Base-by-base conservation (phyloP, 1,139 yeast genomes). In the Sugiyamaella sp. region DNA sequence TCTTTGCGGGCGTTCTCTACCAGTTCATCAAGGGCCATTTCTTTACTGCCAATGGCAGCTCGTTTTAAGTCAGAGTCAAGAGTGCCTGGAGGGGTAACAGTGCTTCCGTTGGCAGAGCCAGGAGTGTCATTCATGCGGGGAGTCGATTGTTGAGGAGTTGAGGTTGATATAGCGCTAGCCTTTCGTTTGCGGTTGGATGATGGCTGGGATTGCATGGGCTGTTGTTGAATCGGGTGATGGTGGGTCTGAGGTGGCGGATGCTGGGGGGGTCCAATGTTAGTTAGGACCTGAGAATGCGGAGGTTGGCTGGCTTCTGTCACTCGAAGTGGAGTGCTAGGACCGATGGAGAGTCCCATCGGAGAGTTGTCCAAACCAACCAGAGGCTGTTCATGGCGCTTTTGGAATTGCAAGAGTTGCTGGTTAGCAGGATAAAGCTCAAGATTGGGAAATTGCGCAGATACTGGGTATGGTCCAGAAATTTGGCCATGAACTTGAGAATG, bases 11-110 rank as follows among this genome's bases (percentile, higher is more conserved):
- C 78, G 22, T 74, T 70, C 5, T 71, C 65, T 0, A 85, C 87
- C 41, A 84, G 70, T 37, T 80, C 82, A 6, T 75, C 74, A 19
- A 83, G 66, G 0, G 86, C 77, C 2, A 72, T 64, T 19, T 72
- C 71, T 42, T 50, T 25, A 46, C 33, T 47, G 17, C 22, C 25
- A 3, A 46, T 21, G 4, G 55, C 55, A n/a, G 79, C 64, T 45
- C 72, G 74, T 59, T 77, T 77, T 54, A 84, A 70, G 56, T 81
- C 84, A 14, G 65, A 58, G 55, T 79, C 82, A 29, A 75, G 74
- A 19, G 44, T 12, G 21, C 33, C 50, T 6, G 27, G 35, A 12
- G 47, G 29, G 29, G 55, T 42, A 16, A 46, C 56, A 29, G 19
- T 35, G 44, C 21, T 32, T n/a, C 51, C 49, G 24, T 46, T 14